Evolutionary conservation across 1,284 basidiomycete species (phyloP), one percentile per base, ranked within the genome.

Genomic region (Inonotus hispidus): DNA sequence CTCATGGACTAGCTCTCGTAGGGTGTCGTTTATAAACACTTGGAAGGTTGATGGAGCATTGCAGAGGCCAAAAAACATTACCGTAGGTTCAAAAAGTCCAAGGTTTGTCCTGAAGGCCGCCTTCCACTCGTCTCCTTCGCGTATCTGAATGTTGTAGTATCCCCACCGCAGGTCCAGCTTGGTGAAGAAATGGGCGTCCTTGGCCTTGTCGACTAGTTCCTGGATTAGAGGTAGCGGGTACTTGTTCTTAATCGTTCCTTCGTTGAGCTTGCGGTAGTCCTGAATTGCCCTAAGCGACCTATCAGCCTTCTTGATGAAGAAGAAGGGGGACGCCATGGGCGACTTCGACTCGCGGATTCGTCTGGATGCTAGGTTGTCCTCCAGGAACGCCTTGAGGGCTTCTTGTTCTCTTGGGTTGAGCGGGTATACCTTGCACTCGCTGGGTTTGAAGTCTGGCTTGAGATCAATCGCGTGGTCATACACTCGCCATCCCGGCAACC

Each of bases 211-310:
- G 16, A 78, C 63, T 11, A 73, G 67, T 10, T 76, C 71, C 11
- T 64, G 62, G 21, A 76, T 74, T 1, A 76, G 66, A 0, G 75
- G 78, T 0, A 78, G 56, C 0, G 73, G 73, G 58, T 74, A 72
- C 0, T 62, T 63, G 58, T 77, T 72, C 63, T 77, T 77, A 3
- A 71, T 63, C 0, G 74, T 79, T 14, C 71, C 61, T 0, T 58
- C 43, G 63, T 79, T 79, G 11, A 79, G 63, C 13, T 63, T 63
- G 0, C 71, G 56, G 64, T 79, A 79, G 58, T 80, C 76, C 47
- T 70, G 67, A 13, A 69, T 23, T 67, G 68, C 5, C 4, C 21
- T 4, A 45, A 45, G 41, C 13, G 14, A n/a, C 3, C 41, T 14
- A 13, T 45, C 41, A 4, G 3, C 21, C 21, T 45, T 21, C 21